phyloP scores from a whole-genome alignment of 768 basidiomycete genomes.

The Auricularia heimuer region DNA sequence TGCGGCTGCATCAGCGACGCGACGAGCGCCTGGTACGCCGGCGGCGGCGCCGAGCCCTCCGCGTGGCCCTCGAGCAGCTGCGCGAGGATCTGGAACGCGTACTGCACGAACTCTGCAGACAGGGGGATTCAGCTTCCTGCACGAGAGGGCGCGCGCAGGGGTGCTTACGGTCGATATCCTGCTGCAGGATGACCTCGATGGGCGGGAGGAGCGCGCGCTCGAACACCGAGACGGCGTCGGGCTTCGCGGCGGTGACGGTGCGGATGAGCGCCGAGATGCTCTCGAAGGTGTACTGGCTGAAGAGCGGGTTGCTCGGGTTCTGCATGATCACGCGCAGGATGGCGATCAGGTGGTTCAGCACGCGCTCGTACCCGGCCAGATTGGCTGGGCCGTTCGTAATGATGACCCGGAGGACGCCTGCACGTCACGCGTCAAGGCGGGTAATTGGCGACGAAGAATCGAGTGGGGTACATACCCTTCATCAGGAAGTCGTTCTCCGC shows the following conservation, averaged over 20 bases:
- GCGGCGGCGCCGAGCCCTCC: slow-evolving; percentile 5
- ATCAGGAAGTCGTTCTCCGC: slow-evolving; percentile 97
- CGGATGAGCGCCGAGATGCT: slow-evolving; percentile 89
- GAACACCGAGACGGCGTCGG: slow-evolving; percentile 58
- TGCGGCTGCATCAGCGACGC: slow-evolving; percentile 76
- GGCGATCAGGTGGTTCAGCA: slow-evolving; percentile 62
- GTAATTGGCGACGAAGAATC: not conserved
- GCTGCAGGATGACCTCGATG: slow-evolving; percentile 78
- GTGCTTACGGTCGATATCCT: slow-evolving; percentile 82
- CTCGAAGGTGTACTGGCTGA: slow-evolving; percentile 97
- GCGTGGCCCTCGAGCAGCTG: slow-evolving; percentile 86
- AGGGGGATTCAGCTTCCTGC: too few species aligned
- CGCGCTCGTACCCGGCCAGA: slow-evolving; percentile 51
- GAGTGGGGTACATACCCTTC: slow-evolving; percentile 58
- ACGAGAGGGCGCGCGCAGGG: too few species aligned
- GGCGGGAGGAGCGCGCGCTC: slow-evolving; percentile 78
- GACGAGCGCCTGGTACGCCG: slow-evolving; percentile 68
- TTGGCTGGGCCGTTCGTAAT: slow-evolving; percentile 78
- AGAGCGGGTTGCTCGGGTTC: slow-evolving; percentile 95
- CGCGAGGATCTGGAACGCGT: slow-evolving; percentile 91
- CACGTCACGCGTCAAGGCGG: not conserved
- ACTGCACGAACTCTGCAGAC: slow-evolving; percentile 82
- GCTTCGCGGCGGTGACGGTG: slow-evolving; percentile 69
- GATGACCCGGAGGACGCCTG: slow-evolving; percentile 90
- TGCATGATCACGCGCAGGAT: slow-evolving; percentile 85